phyloP scores from a whole-genome alignment of 768 basidiomycete genomes.

The Ephemerocybe angulata region DNA sequence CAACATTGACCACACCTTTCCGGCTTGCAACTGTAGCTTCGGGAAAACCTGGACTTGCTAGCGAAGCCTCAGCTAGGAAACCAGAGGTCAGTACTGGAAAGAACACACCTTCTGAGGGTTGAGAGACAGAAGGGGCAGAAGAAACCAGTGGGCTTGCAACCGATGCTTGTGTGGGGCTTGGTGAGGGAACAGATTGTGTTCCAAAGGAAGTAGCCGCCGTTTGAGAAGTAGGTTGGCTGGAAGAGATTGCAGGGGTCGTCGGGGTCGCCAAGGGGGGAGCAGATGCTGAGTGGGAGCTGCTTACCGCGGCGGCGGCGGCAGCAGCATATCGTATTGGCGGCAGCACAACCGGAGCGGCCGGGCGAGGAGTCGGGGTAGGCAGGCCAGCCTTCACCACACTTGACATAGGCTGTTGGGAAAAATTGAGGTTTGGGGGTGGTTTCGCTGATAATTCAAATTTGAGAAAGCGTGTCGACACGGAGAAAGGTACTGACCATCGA shows the following conservation, averaged over 20 bases:
- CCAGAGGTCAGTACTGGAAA: neutral
- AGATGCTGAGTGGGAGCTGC: slow-evolving; percentile 23
- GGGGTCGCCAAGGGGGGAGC: slow-evolving; percentile 33
- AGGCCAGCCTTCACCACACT: slow-evolving; percentile 74
- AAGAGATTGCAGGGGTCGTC: slow-evolving; percentile 27
- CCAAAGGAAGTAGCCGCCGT: slow-evolving; percentile 26
- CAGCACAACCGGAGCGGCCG: slow-evolving; percentile 50
- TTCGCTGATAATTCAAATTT: slow-evolving; percentile 45
- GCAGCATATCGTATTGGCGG: slow-evolving; percentile 88
- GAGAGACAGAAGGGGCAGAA: slow-evolving; percentile 64
- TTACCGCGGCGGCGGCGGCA: slow-evolving; percentile 67
- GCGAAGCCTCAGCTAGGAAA: slow-evolving; percentile 37
- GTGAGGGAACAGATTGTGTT: slow-evolving; percentile 56
- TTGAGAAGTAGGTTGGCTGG: slow-evolving; percentile 5
- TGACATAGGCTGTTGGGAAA: slow-evolving; percentile 72
- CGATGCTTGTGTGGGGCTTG: slow-evolving; percentile 83
- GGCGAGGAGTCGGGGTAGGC: slow-evolving; percentile 49
- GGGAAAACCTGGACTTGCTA: slow-evolving; percentile 59
- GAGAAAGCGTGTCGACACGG: slow-evolving; percentile 12
- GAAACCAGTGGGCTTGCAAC: slow-evolving; percentile 80
- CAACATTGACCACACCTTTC: slow-evolving; percentile 42
- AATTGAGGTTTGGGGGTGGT: slow-evolving; percentile 78
- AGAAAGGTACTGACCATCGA: slow-evolving; percentile 51
- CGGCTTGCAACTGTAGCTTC: slow-evolving; percentile 37
- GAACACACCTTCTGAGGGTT: slow-evolving; percentile 49